Base-by-base conservation (phyloP, 257 asterid species). In the Nicotiana obtusifolia region DNA sequence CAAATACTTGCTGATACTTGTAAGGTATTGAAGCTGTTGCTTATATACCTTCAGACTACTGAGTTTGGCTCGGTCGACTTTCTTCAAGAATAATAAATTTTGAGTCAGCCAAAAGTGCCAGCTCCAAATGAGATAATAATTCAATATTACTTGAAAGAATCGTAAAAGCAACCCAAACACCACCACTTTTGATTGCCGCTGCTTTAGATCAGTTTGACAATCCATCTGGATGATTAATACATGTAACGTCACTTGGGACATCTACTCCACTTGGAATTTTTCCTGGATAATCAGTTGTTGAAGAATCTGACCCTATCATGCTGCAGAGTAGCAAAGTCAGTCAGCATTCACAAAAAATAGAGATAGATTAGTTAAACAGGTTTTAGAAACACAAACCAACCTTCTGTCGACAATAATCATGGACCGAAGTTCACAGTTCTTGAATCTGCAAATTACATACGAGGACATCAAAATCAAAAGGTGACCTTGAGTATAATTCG, bases 351-450 rank as follows among this genome's bases (percentile, higher is more conserved):
- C 37, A 65, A 49, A 4, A 71, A 49, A 4, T 33, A 20, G 3
- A 47, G 59, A 35, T 67, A 44, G 7, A 53, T 47, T 52, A 11
- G 57, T 71, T 41, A 9, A 15, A 24, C 4, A 53, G 71, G 69
- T 60, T 61, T 61, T 24, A 28, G 20, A 10, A 71, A 71, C 44
- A n/a, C 66, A 16, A 86, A 92, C 99, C 99, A 86, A 92, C 99
- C 99, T 87, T 88, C 81, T 90, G 82, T 95, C 98, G 52, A 92
- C 95, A 83, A 94, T 80, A 69, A 92, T 94, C 71, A 95, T 37
- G 4, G 97, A 89, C 75, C 99, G 98, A 69, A 95, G 96, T 85
- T 95, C 97, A 30, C 98, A 95, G 80, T 95, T 95, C 71, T 86
- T 89, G 81, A 90, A 95, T 68, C 99, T 95, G 97, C 89, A 88